Conservation (phyloP, 2,329 filamentous ascomycete species). For the Thyridium curvatum region DNA sequence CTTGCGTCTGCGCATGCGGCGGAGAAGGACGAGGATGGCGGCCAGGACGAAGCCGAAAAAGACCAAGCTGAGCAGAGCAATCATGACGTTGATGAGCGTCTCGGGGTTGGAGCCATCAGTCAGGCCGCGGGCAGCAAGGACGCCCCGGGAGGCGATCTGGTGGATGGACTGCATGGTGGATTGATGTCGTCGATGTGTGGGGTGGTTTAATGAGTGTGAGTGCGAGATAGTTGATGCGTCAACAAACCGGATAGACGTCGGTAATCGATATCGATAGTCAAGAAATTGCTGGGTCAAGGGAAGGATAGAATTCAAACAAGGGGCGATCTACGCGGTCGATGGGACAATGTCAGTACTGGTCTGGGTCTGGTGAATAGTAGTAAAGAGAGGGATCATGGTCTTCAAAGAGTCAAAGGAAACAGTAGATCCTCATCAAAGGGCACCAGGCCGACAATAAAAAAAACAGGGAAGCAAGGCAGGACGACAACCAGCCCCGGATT, state of each 20-base stretch:
- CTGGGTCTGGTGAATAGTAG: too few relatives aligned
- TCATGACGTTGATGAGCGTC: constrained; percentile 69
- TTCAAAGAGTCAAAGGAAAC: too few relatives aligned
- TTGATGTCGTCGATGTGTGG: constrained; percentile 11
- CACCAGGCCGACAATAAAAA: too few relatives aligned
- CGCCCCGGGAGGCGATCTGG: constrained; percentile 29
- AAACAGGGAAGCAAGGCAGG: too few relatives aligned
- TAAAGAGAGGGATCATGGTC: too few relatives aligned
- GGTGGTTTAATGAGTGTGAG: constrained; percentile 4
- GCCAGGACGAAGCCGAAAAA: constrained; percentile 65
- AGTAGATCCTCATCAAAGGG: too few relatives aligned
- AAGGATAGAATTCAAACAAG: neutral
- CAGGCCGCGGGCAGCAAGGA: constrained; percentile 42
- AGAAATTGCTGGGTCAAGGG: too few relatives aligned
- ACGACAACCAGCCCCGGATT: too few relatives aligned
- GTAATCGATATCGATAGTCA: too few relatives aligned
- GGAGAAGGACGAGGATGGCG: constrained; percentile 64
- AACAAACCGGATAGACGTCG: neutral
- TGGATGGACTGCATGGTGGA: constrained; percentile 30
- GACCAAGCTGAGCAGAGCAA: constrained; percentile 71
- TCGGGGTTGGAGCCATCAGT: constrained; percentile 37
- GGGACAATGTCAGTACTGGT: too few relatives aligned
- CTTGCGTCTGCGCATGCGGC: constrained; percentile 52
- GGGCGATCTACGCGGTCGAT: neutral
- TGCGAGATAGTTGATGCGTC: neutral